Conservation (phyloP, 805 yeast species). For the Metschnikowia hibisci region DNA sequence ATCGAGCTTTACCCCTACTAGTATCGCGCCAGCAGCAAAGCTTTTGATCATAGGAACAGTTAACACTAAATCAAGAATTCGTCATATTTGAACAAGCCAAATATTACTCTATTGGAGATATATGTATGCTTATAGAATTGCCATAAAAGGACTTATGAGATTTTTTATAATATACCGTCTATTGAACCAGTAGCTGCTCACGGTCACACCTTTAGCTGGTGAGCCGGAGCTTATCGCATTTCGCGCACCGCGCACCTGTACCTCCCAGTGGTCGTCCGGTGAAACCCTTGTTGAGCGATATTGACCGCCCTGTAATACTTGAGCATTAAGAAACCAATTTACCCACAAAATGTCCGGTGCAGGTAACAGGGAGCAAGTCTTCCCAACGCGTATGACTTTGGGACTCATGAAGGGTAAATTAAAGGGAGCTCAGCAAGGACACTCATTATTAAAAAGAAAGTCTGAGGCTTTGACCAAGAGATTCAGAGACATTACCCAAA, state of each 20-base stretch:
- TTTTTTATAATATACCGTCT: no score
- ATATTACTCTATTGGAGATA: no score
- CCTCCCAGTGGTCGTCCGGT: slow-evolving; percentile 10
- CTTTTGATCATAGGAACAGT: no score
- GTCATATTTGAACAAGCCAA: no score
- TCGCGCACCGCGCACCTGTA: slow-evolving; percentile 6
- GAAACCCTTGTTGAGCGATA: slow-evolving; percentile 9
- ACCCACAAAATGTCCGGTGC: slow-evolving; percentile 52
- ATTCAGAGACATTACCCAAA: slow-evolving; percentile 89
- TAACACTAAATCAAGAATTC: no score
- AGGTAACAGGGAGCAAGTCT: slow-evolving; percentile 88
- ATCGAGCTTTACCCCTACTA: no score
- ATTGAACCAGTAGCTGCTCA: no score
- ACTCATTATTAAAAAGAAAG: slow-evolving; percentile 86
- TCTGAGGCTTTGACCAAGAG: slow-evolving; percentile 96
- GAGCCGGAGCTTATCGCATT: neutral
- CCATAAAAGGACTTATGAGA: no score
- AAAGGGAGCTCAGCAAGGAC: slow-evolving; percentile 97
- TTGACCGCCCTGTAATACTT: neutral
- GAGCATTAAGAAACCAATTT: neutral
- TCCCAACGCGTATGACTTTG: slow-evolving; percentile 96
- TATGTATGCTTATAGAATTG: no score
- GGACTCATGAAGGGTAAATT: slow-evolving; percentile 92
- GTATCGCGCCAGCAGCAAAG: no score
- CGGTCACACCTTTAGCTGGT: no score